These are phyloP conservation scores for Platanthera guangdongensis DNA, from an alignment of 106 monocot genomes.

Conservation along the genomic window DNA sequence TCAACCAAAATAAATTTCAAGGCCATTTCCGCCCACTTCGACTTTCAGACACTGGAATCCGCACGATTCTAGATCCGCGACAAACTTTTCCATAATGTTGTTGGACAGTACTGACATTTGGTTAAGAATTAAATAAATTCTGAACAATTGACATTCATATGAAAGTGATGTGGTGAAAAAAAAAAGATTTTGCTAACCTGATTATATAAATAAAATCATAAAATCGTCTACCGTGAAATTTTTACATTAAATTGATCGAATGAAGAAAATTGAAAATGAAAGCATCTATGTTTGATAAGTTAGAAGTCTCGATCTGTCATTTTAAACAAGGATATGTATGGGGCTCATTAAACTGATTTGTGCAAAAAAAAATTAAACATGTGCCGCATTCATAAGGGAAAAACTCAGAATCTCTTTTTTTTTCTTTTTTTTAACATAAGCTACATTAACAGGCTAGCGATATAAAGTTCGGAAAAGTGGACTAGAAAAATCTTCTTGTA, in stretches of 20 bases:
- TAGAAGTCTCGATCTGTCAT: no score
- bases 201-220: background rate
- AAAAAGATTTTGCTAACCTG: background rate
- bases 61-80: conserved; percentile 45
- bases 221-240: background rate
- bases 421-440: no score
- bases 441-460: no score
- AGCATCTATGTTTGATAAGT: background rate
- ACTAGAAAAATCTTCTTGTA: no score
- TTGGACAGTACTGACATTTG: conserved; percentile 36
- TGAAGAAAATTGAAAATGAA: background rate
- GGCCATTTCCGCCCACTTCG: conserved; percentile 71
- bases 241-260: background rate
- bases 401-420: no score
- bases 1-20: conserved; percentile 46
- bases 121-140: conserved; percentile 4
- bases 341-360: no score
- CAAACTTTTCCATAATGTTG: conserved; percentile 40
- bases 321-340: no score
- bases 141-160: background rate
- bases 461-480: no score
- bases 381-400: no score
- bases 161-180: background rate
- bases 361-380: no score
- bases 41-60: conserved; percentile 74